These are phyloP conservation scores for Crinitomyces ghanaensis DNA, from an alignment of 805 yeast species.

Conservation along the genomic window DNA sequence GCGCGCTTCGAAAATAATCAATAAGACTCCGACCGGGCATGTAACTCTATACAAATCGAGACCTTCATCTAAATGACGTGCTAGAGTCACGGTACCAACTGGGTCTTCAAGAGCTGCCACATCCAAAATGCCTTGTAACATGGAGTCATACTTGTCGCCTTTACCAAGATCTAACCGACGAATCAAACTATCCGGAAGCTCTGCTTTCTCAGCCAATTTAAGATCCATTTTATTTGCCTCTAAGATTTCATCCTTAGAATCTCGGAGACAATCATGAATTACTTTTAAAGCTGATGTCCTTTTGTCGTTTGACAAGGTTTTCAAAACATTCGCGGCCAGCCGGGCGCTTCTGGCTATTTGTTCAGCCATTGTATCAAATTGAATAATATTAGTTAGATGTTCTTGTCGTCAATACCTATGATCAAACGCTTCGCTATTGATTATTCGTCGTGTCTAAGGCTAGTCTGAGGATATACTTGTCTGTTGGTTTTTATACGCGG, in stretches of 20 bases:
- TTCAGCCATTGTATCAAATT: constrained; percentile 36
- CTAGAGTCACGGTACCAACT: constrained; percentile 76
- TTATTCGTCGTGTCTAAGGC: too few relatives aligned
- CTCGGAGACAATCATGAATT: constrained; percentile 58
- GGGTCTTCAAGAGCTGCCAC: constrained; percentile 88
- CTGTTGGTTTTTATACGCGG: too few relatives aligned
- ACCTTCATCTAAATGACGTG: constrained; percentile 82
- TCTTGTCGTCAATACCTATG: too few relatives aligned
- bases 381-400: too few relatives aligned
- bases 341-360: constrained; percentile 72
- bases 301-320: constrained; percentile 61
- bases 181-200: constrained; percentile 57
- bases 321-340: constrained; percentile 69
- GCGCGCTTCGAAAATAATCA: constrained; percentile 89
- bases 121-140: constrained; percentile 90
- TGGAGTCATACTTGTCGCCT: constrained; percentile 78
- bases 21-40: constrained; percentile 87
- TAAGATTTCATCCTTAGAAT: constrained; percentile 49
- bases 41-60: constrained; percentile 71
- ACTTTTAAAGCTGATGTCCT: constrained; percentile 62
- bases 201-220: constrained; percentile 49
- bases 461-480: too few relatives aligned
- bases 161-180: constrained; percentile 75
- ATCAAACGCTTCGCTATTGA: too few relatives aligned
- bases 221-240: constrained; percentile 68